Conservation (phyloP, 306 rosid genomes). For the Morella rubra region DNA sequence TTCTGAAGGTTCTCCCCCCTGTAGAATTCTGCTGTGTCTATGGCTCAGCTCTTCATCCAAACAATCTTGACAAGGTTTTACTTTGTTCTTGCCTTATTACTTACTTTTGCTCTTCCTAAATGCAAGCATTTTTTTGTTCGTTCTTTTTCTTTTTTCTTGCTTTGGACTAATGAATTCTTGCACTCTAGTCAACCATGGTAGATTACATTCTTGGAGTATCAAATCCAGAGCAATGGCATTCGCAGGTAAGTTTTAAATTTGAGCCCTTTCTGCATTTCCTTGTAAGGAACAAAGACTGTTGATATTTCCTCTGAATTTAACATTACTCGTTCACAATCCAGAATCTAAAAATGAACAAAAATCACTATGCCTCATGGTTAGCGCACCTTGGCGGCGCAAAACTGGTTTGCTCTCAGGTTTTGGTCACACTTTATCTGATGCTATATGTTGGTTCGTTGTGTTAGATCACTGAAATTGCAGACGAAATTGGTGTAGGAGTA, state of each 20-base stretch:
- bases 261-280: conserved; percentile 3
- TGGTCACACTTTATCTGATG: conserved; percentile 18
- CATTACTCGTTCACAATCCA: conserved; percentile 27
- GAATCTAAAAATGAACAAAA: conserved; percentile 79
- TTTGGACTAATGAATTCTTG: conserved; percentile 1
- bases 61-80: conserved; percentile 43
- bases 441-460: conserved; percentile 30
- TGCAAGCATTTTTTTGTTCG: neutral
- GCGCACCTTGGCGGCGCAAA: conserved; percentile 73
- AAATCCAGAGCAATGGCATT: conserved; percentile 59
- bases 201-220: conserved; percentile 55
- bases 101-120: neutral
- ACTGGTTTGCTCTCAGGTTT: conserved; percentile 53
- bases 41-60: conserved; percentile 55
- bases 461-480: conserved; percentile 77
- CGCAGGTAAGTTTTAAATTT: conserved; percentile 51
- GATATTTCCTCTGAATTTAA: neutral
- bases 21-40: conserved; percentile 56
- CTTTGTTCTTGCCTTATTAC: neutral
- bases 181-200: conserved; percentile 41
- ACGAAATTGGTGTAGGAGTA: conserved; percentile 82
- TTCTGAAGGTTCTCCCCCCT: conserved; percentile 46
- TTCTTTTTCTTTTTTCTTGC: neutral
- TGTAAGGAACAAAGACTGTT: conserved; percentile 18
- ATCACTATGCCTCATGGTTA: conserved; percentile 90